phyloP scores from a whole-genome alignment of 2,329 filamentous ascomycete genomes.

The Emmonsia crescens region DNA sequence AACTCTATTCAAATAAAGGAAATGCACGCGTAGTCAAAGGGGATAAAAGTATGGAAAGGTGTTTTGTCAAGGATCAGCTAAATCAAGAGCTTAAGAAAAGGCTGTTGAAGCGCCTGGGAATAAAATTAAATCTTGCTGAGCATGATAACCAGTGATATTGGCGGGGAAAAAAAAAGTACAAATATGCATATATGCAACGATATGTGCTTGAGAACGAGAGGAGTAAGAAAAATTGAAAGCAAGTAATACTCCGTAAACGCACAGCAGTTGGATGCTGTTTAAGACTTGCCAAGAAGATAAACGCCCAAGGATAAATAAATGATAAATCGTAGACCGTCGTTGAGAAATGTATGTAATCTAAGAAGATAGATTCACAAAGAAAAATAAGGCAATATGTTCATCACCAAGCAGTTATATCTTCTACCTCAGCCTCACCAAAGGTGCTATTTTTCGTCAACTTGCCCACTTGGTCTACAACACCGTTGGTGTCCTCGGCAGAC shows the following conservation, averaged over 20 bases:
- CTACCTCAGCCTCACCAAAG: constrained; percentile 91
- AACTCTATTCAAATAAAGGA: no score
- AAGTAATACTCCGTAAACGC: not conserved
- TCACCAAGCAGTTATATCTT: constrained; percentile 92
- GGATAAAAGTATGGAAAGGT: no score
- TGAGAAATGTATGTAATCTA: not conserved
- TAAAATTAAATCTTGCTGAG: not conserved
- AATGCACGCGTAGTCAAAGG: no score
- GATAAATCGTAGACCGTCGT: not conserved
- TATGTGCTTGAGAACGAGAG: not conserved
- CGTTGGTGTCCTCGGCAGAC: constrained; percentile 38
- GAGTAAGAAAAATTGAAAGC: not conserved
- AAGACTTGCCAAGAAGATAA: not conserved
- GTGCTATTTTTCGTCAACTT: constrained; percentile 74
- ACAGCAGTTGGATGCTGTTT: not conserved
- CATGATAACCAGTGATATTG: not conserved
- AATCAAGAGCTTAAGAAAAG: not conserved
- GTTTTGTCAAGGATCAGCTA: not conserved
- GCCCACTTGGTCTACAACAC: constrained; percentile 45
- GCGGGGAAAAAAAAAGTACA: not conserved
- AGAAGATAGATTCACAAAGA: not conserved
- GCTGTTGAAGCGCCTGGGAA: not conserved
- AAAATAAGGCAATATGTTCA: not conserved
- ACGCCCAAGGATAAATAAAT: not conserved
- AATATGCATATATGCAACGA: not conserved